These are phyloP conservation scores for Eragrostis tef DNA, from an alignment of 202 grass and related monocot species.

Conservation along the genomic window DNA sequence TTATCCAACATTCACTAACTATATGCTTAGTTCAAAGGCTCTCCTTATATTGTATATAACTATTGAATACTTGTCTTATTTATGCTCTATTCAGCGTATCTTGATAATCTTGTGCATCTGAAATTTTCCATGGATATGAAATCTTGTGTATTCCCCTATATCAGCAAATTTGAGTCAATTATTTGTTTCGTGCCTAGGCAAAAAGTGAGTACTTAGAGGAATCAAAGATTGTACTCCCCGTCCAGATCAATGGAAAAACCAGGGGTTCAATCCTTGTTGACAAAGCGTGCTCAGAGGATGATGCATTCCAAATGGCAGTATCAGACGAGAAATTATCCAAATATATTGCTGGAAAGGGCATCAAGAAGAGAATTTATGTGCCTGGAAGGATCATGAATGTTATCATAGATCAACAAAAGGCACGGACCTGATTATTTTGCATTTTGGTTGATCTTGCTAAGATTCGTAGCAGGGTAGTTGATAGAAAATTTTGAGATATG, in stretches of 20 bases:
- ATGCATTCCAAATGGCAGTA: constrained; percentile 67
- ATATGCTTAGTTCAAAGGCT: background rate
- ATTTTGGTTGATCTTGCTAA: background rate
- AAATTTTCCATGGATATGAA: background rate
- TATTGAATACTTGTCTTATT: constrained; percentile 8
- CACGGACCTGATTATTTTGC: constrained; percentile 53
- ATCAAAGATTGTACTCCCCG: constrained; percentile 72
- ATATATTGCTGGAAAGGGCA: constrained; percentile 70
- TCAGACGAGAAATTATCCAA: constrained; percentile 81
- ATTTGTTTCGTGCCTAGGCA: constrained; percentile 59
- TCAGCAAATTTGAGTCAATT: constrained; percentile 17
- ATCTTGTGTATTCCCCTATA: background rate
- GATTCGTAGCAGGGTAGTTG: constrained; percentile 22
- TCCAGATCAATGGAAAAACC: constrained; percentile 96
- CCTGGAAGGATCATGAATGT: constrained; percentile 93
- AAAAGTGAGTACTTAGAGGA: constrained; percentile 84
- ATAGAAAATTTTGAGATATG: constrained; percentile 13
- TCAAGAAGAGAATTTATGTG: constrained; percentile 91
- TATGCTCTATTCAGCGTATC: background rate
- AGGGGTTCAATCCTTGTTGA: constrained; percentile 89
- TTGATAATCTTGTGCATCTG: background rate
- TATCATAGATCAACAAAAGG: constrained; percentile 86
- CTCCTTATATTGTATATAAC: background rate
- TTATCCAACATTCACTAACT: background rate
- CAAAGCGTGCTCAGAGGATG: constrained; percentile 76